Base-by-base conservation (phyloP, 2,329 filamentous ascomycete species). In the Endothia cerciana region DNA sequence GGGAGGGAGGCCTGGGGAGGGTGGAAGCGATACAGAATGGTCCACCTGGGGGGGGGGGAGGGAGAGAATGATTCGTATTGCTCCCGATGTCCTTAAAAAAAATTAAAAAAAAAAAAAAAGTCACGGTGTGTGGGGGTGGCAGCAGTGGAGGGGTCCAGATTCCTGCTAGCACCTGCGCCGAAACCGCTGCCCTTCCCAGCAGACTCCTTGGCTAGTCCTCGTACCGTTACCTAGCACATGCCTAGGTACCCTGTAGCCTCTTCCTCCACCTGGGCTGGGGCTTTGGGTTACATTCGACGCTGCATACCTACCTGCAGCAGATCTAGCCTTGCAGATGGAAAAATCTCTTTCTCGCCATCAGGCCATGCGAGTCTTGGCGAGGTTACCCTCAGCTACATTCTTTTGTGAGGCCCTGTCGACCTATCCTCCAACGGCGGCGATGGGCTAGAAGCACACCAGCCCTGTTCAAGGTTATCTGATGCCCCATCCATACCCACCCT, bases 381-480 rank as follows among this genome's bases (percentile, higher is more conserved):
- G 43, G 41, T 51, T 49, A 25, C 43, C 38, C 17, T 36, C 43
- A 53, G 33, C 36, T 64, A 45, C 57, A 53, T 33, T 25, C 13
- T 22, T 51, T 38, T 38, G 57, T 36, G 51, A 43, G 17, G 51
- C n/a, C n/a, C 15, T 13, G 25, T 33, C 5, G 19, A 4, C 43
- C 30, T 13, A 36, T 51, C 51, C 58, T 65, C 28, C 49, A 62
- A 19, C 49, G 43, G 47, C 33, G 25, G 57, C n/a, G 47, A 51
- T 43, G 56, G 43, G 17, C 57, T 51, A 36, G 63, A n/a, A 58
- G 57, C 40, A 28, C 7, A 28, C 43, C 56, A 68, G 63, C 66
- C 66, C 41, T 41, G 65, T 65, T 33, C 62, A 67, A 67, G 63
- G 56, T 68, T 66, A 68, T 68, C 66, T 60, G 66, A 68, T 68